Evolutionary conservation across 2,329 filamentous ascomycete species (phyloP).

Genomic region (Onygenales sp.): DNA sequence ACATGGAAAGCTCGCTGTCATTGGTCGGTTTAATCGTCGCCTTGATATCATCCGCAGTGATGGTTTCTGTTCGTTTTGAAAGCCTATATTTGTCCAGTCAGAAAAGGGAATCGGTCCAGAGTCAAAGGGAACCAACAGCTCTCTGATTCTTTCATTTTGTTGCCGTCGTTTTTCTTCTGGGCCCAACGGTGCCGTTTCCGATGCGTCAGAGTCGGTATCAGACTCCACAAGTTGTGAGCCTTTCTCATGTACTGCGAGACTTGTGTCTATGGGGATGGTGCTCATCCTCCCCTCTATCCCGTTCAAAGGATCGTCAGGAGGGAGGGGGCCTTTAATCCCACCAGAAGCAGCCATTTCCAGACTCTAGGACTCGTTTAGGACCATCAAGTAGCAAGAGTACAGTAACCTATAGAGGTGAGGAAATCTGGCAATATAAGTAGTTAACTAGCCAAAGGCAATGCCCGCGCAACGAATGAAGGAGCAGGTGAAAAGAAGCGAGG

Average conservation of each 20-base stretch:
- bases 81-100: slow-evolving; percentile 19
- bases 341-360: background rate
- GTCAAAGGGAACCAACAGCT: slow-evolving; percentile 25
- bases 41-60: slow-evolving; percentile 31
- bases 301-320: background rate
- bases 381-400: too few species aligned
- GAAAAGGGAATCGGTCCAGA: background rate
- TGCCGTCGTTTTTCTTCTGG: slow-evolving; percentile 39
- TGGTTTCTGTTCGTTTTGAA: slow-evolving; percentile 32
- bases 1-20: slow-evolving; percentile 44
- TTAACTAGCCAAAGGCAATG: too few species aligned
- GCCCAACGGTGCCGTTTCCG: slow-evolving; percentile 17
- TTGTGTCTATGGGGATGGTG: background rate
- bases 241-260: background rate
- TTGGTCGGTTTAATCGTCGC: slow-evolving; percentile 21
- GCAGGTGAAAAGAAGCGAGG: too few species aligned
- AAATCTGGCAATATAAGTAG: too few species aligned
- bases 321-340: background rate
- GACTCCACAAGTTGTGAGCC: slow-evolving; percentile 2
- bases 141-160: slow-evolving; percentile 44
- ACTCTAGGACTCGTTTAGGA: too few species aligned
- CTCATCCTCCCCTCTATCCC: background rate
- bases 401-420: too few species aligned
- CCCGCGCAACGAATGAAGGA: too few species aligned
- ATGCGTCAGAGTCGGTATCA: slow-evolving; percentile 8